Conservation (phyloP, 495 filamentous ascomycete species). For the Mytilinidion resinicola region DNA sequence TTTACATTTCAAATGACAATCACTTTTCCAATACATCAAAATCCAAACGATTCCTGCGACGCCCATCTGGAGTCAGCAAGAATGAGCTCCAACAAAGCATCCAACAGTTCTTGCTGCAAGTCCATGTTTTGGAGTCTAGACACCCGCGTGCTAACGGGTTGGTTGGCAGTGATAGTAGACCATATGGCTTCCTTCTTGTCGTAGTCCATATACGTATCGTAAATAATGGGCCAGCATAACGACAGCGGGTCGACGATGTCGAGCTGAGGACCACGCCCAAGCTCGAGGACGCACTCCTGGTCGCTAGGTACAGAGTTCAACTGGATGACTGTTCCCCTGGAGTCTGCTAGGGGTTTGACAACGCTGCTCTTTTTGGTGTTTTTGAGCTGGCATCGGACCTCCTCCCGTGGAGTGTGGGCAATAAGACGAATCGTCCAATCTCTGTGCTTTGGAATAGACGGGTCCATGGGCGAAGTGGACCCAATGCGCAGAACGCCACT, state of each 20-base stretch:
- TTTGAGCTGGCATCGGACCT: constrained; percentile 14
- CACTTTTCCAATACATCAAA: no score
- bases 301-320: constrained; percentile 6
- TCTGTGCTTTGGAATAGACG: constrained; percentile 20
- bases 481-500: constrained; percentile 22
- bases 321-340: constrained; percentile 18
- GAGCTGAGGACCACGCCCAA: constrained; percentile 17
- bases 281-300: constrained; percentile 19
- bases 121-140: constrained; percentile 17
- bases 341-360: constrained; percentile 3
- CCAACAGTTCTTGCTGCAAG: constrained; percentile 15
- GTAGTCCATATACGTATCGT: constrained; percentile 15
- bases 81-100: constrained; percentile 22
- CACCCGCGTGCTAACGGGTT: constrained; percentile 15
- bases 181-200: constrained; percentile 18
- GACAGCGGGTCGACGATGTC: constrained; percentile 17
- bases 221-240: constrained; percentile 9
- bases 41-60: neutral
- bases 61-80: constrained; percentile 19
- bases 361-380: constrained; percentile 18
- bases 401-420: constrained; percentile 5
- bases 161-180: neutral
- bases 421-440: constrained; percentile 23
- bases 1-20: no score
- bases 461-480: constrained; percentile 16